Conservation (phyloP, 1,284 basidiomycete genomes). For the Fomitopsis palustris region DNA sequence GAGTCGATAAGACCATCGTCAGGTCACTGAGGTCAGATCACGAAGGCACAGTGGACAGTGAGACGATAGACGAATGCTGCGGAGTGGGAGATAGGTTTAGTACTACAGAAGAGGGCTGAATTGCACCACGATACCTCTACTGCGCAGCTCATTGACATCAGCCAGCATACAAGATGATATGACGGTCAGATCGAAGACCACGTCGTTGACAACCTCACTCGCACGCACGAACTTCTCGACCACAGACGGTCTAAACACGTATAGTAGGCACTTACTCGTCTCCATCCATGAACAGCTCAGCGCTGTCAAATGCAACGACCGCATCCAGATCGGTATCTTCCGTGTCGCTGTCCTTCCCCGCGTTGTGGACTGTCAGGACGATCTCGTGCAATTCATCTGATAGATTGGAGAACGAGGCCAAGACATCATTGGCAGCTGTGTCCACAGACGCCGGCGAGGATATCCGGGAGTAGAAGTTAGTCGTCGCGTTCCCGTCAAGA, state of each 20-base stretch:
- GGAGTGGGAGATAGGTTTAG: no score
- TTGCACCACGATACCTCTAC: no score
- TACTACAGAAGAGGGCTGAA: no score
- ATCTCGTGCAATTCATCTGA: slow-evolving; percentile 24
- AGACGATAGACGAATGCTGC: no score
- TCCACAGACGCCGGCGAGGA: slow-evolving; percentile 15
- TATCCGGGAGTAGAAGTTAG: slow-evolving; percentile 22
- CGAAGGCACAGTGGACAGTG: no score
- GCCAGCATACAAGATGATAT: no score
- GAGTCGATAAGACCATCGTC: background rate
- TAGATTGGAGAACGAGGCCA: slow-evolving; percentile 28
- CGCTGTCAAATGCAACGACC: slow-evolving; percentile 23
- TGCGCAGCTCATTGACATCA: no score
- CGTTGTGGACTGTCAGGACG: slow-evolving; percentile 26
- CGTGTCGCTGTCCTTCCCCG: slow-evolving; percentile 4
- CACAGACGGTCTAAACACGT: background rate
- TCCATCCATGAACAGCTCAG: slow-evolving; percentile 14
- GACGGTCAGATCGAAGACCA: no score
- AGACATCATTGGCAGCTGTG: slow-evolving; percentile 20
- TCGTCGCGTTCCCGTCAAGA: slow-evolving; percentile 28
- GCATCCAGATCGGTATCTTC: slow-evolving; percentile 11
- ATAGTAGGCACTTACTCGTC: background rate
- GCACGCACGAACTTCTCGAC: background rate
- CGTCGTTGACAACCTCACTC: no score
- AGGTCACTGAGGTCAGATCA: no score